Base-by-base conservation (phyloP, 352 stramenopile genomes). In the Globisporangium barbulae region DNA sequence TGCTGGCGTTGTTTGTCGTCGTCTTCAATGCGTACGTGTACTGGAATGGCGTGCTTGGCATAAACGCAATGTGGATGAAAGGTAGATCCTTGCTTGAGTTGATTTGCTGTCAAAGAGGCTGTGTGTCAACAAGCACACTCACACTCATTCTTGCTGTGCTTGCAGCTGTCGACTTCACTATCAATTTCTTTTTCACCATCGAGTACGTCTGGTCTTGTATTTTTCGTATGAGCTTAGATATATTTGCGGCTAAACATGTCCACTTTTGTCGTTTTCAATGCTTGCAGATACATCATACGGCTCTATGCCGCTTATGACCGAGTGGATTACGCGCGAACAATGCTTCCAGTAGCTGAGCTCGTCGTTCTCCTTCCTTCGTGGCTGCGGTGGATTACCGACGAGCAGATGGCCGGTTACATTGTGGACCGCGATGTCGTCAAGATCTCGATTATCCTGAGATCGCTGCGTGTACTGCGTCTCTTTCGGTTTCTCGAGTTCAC, bases 401-500 rank as follows among this genome's bases (percentile, higher is more conserved):
- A n/a, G 5, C 30, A 55, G 1, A 31, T 30, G 28, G 17, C 63
- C 22, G 71, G 72, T 25, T 71, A 70, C 39, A 50, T 50, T 1
- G 22, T 54, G 15, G 47, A 31, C 6, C 15, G 67, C 3, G 49
- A 63, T 15, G 35, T 55, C 22, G 65, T 68, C 1, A 58, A 76
- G 25, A 45, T 63, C 0, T 72, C 76, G n/a, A 59, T 73, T 37
- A 72, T 87, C 13, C 58, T 93, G 25, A 75, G 79, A 6, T 75
- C 85, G 12, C 53, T 91, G 28, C 81, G 85, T 0, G 88, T 93
- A 47, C 61, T 91, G 30, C 85, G 85, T 1, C 75, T 86, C 7
- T 91, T 89, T 42, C 85, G 85, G 8, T 75, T 93, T 22, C 70
- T 93, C 5, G 74, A 89, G 25, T 93, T 92, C 53, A 86, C 85